Evolutionary conservation across 202 grass and related monocot genomes (phyloP).

Genomic region (Carex sylvatica): DNA sequence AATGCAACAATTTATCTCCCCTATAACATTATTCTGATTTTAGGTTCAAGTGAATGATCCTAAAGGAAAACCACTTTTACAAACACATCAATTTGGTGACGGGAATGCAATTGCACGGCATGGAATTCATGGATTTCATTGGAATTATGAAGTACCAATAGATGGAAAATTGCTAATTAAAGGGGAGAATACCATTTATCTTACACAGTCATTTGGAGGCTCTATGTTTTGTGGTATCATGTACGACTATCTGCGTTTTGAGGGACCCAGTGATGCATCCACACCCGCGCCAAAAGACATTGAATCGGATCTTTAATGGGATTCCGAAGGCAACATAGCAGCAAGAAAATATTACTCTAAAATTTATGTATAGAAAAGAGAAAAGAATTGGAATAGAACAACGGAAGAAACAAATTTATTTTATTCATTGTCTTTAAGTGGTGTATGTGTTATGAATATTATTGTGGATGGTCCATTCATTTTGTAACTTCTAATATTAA

Average conservation of each 20-base stretch:
- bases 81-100: conserved; percentile 33
- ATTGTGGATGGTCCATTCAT: too few relatives aligned
- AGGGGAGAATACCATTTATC: conserved; percentile 44
- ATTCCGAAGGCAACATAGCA: neutral
- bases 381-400: neutral
- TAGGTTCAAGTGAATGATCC: conserved; percentile 37
- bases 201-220: conserved; percentile 35
- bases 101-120: conserved; percentile 61
- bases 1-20: too few relatives aligned
- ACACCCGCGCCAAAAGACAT: too few relatives aligned
- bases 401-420: too few relatives aligned
- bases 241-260: conserved; percentile 65
- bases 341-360: neutral
- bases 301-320: too few relatives aligned
- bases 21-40: too few relatives aligned
- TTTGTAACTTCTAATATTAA: too few relatives aligned
- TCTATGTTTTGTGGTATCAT: conserved; percentile 44
- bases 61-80: conserved; percentile 7
- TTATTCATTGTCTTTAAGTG: too few relatives aligned
- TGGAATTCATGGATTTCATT: conserved; percentile 39
- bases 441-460: too few relatives aligned
- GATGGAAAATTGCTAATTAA: conserved; percentile 10
- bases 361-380: neutral
- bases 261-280: conserved; percentile 32
- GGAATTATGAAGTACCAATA: conserved; percentile 27